Base-by-base conservation (phyloP, 352 stramenopile genomes). In the Globisporangium cylindrosporum region DNA sequence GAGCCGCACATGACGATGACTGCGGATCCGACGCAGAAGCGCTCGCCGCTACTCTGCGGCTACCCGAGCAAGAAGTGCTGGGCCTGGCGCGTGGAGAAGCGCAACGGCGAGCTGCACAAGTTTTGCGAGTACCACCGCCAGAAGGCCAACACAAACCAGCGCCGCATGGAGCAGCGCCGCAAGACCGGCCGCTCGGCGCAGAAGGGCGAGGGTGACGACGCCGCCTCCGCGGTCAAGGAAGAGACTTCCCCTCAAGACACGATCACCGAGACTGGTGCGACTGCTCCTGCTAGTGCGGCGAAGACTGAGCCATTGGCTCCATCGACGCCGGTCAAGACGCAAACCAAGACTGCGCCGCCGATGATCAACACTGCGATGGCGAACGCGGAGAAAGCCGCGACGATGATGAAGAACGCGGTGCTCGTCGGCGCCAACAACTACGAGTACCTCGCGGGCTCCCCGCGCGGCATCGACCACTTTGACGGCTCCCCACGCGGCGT, bases 41-140 rank as follows among this genome's bases (percentile, higher is more conserved):
- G 80, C 53, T 88, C 80, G 49, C 80, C 80, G 54, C 62, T 88
- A 66, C 75, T 88, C 27, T 88, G 80, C 59, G 80, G 80, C 56
- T 94, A 94, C 72, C 84, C 84, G 62, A 92, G 84, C 82, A 93
- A 93, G 70, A 92, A 92, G 76, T 94, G 86, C 80, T 91, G 78
- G 76, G 92, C 86, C 69, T 78, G 75, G 73, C 86, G 84, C 63
- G 84, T 91, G 1, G 79, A 89, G 69, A 94, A 94, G 73, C 81
- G 84, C 73, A 94, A 93, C 56, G 86, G 86, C 54, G 83, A 92
- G 74, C 74, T 93, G 66, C 86, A 94, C 79, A 92, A 92, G 73
- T 91, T 94, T 59, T 94, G 86, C 72, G 84, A 94, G 69, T 94
- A 91, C 72, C 86, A 94, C 69, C 86, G 86, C 36, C 81, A 92